Base-by-base conservation (phyloP, 306 rosid genomes). In the Trifolium subterraneum region DNA sequence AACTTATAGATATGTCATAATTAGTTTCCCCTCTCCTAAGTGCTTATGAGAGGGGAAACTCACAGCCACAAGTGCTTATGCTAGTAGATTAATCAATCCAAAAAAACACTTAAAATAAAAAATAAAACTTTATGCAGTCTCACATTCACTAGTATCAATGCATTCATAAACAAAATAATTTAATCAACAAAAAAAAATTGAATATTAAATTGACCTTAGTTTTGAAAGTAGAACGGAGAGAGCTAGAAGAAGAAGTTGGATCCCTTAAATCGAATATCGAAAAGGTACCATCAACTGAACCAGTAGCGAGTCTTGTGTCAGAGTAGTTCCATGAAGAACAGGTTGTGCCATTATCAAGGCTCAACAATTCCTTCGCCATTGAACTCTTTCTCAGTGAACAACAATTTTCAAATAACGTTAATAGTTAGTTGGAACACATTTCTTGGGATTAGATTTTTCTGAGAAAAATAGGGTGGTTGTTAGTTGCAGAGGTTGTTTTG, bases 281-380 rank as follows among this genome's bases (percentile, higher is more conserved):
- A 67, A 94, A 85, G 0, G 86, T 82, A 62, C 96, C 99, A 23
- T 86, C 90, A 14, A 55, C 19, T 68, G 96, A 88, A 70, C 84
- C 99, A 27, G 89, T 60, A 82, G 93, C 96, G 20, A 94, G 87
- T 80, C 95, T 80, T 22, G 4, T 78, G 33, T 80, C 82, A 67
- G 81, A 82, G 84, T 83, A 81, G 80, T 90, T 94, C 97, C 99
- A 92, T 1, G 93, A 86, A 0, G 96, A 86, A 86, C 96, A 94
- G 14, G 72, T 65, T 2, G 96, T 85, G 51, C 90, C 93, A 65
- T 78, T 66, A 1, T 88, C 92, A 15, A 92, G 87, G 16, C 25
- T 86, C 86, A 86, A 78, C 82, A 94, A 60, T 52, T 90, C 84
- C 60, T 88, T 88, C 76, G 85, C 99, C 98, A 1, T 4, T 44